These are phyloP conservation scores for Grosmannia huntii DNA, from an alignment of 2,329 filamentous ascomycete species.

Conservation along the genomic window DNA sequence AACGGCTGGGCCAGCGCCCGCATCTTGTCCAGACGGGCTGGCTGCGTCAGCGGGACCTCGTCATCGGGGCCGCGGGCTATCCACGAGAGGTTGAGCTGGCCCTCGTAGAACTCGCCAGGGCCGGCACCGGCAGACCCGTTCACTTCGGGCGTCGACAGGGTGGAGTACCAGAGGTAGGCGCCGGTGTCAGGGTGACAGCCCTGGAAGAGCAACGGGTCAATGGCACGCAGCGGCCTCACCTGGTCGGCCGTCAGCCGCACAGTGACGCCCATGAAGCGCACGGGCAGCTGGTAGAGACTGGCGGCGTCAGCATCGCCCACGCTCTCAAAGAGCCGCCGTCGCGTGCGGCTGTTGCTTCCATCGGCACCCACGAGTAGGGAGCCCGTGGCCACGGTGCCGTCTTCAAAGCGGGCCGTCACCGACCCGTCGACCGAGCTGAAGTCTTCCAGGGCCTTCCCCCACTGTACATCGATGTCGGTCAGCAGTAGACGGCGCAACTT, in stretches of 20 bases:
- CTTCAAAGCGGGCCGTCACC: slow-evolving; percentile 17
- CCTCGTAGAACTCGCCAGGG: slow-evolving; percentile 25
- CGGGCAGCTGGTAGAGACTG: not conserved
- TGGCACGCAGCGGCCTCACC: slow-evolving; percentile 5
- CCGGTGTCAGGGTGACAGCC: slow-evolving; percentile 37
- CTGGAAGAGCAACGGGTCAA: slow-evolving; percentile 43
- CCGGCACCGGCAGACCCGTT: slow-evolving; percentile 7
- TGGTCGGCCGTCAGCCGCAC: not conserved
- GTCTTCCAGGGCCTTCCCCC: slow-evolving; percentile 20
- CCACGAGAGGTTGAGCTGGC: slow-evolving; percentile 36
- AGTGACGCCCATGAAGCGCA: not conserved
- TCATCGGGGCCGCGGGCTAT: slow-evolving; percentile 17
- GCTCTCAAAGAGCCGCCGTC: slow-evolving; percentile 21
- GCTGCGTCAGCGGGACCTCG: not conserved
- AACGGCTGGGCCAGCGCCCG: not conserved
- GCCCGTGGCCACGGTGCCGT: slow-evolving; percentile 21
- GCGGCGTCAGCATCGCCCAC: not conserved
- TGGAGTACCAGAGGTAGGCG: slow-evolving; percentile 36
- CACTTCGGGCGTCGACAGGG: slow-evolving; percentile 12
- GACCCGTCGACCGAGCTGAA: slow-evolving; percentile 16
- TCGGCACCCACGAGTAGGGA: slow-evolving; percentile 27
- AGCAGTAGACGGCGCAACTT: slow-evolving; percentile 21
- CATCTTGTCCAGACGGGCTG: not conserved
- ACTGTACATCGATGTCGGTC: slow-evolving; percentile 18
- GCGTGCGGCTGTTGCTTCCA: slow-evolving; percentile 24